Conservation (phyloP, 2,329 filamentous ascomycete species). For the Stemphylium vesicarium region DNA sequence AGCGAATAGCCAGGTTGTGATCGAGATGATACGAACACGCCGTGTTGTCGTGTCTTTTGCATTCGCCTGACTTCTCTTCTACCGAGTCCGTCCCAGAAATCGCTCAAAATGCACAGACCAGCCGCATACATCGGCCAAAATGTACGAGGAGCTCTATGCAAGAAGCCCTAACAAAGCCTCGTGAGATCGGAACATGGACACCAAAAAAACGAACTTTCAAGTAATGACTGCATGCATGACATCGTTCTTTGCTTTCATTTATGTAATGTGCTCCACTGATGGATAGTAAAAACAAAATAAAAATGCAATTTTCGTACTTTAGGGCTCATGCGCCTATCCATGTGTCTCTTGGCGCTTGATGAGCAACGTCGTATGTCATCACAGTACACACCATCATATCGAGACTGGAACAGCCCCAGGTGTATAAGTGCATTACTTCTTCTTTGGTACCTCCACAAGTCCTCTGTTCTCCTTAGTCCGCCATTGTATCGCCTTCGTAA, state of each 20-base stretch:
- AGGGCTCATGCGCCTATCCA: no score
- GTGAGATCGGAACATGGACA: neutral
- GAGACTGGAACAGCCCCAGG: no score
- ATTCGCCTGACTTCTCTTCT: neutral
- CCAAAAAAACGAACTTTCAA: neutral
- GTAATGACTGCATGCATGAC: neutral
- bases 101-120: neutral
- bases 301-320: neutral
- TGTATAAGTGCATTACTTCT: neutral
- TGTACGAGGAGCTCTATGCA: neutral
- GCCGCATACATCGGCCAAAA: neutral
- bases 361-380: no score
- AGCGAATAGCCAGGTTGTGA: slow-evolving; percentile 14
- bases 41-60: neutral
- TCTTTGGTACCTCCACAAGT: slow-evolving; percentile 38
- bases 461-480: slow-evolving; percentile 56
- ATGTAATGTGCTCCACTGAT: neutral
- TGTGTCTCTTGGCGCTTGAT: no score
- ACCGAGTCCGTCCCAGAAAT: neutral
- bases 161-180: neutral
- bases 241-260: neutral
- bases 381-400: no score
- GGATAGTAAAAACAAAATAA: neutral
- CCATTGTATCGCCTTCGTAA: slow-evolving; percentile 59
- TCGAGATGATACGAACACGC: neutral